Percentiles rank a stretch among this genome's conserved stretches.
These are phyloP conservation scores for Boeremia exigua DNA, from an alignment of 2,329 filamentous ascomycete genomes.

Conservation along the genomic window DNA sequence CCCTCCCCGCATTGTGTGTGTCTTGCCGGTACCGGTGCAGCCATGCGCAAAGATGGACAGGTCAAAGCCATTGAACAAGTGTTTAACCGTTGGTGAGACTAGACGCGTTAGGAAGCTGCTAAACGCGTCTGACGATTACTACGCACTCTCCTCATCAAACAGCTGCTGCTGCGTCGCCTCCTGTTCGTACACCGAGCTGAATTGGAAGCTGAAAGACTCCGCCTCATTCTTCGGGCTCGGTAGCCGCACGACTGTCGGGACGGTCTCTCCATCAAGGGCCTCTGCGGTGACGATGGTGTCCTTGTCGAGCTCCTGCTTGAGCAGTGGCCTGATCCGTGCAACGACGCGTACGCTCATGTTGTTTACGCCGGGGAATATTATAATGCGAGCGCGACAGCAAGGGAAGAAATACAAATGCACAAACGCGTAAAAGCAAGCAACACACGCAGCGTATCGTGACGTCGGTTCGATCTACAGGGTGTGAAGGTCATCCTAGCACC, in stretches of 20 bases:
- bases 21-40: conserved; percentile 92
- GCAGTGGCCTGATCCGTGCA: conserved; percentile 85
- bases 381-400: conserved; percentile 12
- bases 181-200: conserved; percentile 90
- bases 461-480: conserved; percentile 31
- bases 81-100: conserved; percentile 90
- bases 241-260: conserved; percentile 76
- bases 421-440: conserved; percentile 41
- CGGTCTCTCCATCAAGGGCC: conserved; percentile 48
- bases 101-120: conserved; percentile 29
- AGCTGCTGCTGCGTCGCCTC: conserved; percentile 81
- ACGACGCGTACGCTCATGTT: conserved; percentile 78
- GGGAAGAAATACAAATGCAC: conserved; percentile 26
- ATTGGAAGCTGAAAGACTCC: conserved; percentile 92
- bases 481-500: conserved; percentile 18
- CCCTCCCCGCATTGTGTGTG: conserved; percentile 93
- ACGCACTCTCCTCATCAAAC: conserved; percentile 83
- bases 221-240: conserved; percentile 91
- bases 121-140: not conserved
- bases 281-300: conserved; percentile 80
- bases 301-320: conserved; percentile 83
- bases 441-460: conserved; percentile 37
- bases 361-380: conserved; percentile 19
- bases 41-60: conserved; percentile 88
- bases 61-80: conserved; percentile 81